Conservation (phyloP, 371 early-diverging fungal genomes). For the Mortierella sp. region DNA sequence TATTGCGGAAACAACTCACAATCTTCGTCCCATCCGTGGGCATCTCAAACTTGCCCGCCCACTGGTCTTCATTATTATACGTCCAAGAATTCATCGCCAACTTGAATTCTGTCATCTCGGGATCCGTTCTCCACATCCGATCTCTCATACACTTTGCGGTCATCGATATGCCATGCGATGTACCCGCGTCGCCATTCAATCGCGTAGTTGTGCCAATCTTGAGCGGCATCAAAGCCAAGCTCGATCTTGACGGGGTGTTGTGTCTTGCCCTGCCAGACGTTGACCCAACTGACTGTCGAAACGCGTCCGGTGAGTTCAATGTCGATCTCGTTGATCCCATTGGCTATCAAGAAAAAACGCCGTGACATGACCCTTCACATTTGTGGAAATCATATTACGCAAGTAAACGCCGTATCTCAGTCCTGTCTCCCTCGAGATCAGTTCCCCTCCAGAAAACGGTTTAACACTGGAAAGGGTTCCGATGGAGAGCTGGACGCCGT, state of each 20-base stretch:
- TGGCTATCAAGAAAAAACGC: slow-evolving; percentile 42
- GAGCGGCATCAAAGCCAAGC: slow-evolving; percentile 30
- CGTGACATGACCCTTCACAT: slow-evolving; percentile 35
- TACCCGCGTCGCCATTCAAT: slow-evolving; percentile 36
- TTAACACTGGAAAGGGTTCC: not conserved
- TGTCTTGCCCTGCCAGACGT: slow-evolving; percentile 27
- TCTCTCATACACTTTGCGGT: slow-evolving; percentile 22
- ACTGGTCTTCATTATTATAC: slow-evolving; percentile 16
- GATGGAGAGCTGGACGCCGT: slow-evolving; percentile 23
- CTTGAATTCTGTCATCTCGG: slow-evolving; percentile 12
- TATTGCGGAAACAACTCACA: slow-evolving; percentile 30
- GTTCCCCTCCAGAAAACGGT: slow-evolving; percentile 42
- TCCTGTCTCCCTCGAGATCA: slow-evolving; percentile 14
- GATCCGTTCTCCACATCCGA: slow-evolving; percentile 17
- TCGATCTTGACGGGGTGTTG: slow-evolving; percentile 28
- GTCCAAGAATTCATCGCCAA: slow-evolving; percentile 45
- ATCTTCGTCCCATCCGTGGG: not conserved
- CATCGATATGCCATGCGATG: slow-evolving; percentile 41
- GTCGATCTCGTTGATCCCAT: slow-evolving; percentile 39
- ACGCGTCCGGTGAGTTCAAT: slow-evolving; percentile 45
- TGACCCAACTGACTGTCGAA: slow-evolving; percentile 23
- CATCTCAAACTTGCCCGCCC: slow-evolving; percentile 49
- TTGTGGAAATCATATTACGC: slow-evolving; percentile 39
- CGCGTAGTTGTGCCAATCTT: slow-evolving; percentile 41
- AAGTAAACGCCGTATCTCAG: slow-evolving; percentile 39